A percentile compares a stretch with the other conserved stretches of the same genome.
Evolutionary conservation across 2,329 filamentous ascomycete species (phyloP).

Genomic region (Penicillium digitatum): DNA sequence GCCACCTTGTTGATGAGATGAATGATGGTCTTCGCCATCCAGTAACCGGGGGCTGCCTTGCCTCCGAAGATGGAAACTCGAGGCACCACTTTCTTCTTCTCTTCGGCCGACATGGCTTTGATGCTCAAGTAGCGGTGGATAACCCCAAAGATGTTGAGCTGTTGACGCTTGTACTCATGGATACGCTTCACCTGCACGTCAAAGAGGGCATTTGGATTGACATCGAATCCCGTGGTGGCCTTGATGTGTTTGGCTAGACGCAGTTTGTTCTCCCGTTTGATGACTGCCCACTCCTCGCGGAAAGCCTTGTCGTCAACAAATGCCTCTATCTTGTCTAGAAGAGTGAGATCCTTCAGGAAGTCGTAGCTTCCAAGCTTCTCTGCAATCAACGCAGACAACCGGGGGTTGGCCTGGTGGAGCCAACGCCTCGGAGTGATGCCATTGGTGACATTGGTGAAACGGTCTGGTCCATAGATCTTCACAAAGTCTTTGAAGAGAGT

Average conservation of each 20-base stretch:
- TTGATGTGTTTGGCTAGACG: constrained; percentile 89
- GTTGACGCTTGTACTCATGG: constrained; percentile 98
- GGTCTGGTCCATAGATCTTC: constrained; percentile 87
- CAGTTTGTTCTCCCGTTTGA: constrained; percentile 95
- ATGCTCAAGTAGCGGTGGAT: constrained; percentile 90
- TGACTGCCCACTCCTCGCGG: constrained; percentile 90
- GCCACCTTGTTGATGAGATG: constrained; percentile 93
- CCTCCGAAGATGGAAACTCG: constrained; percentile 96
- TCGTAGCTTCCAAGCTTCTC: constrained; percentile 78
- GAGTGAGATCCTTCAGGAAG: constrained; percentile 86
- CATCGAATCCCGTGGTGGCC: constrained; percentile 68
- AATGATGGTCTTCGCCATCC: constrained; percentile 99
- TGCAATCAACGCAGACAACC: constrained; percentile 85
- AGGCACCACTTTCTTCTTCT: constrained; percentile 79
- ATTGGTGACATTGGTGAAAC: constrained; percentile 98
- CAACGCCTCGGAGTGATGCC: constrained; percentile 93
- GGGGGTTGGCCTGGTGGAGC: constrained; percentile 95
- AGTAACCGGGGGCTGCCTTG: constrained; percentile 96
- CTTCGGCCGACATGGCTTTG: constrained; percentile 77
- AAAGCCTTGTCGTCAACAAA: constrained; percentile 82
- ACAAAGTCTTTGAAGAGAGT: constrained; percentile 99
- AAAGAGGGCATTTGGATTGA: constrained; percentile 85
- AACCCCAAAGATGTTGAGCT: constrained; percentile 97
- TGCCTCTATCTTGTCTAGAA: constrained; percentile 80
- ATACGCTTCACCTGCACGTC: constrained; percentile 99